Evolutionary conservation across 2,329 filamentous ascomycete species (phyloP).

Genomic region (Pezizomycotina sp.): DNA sequence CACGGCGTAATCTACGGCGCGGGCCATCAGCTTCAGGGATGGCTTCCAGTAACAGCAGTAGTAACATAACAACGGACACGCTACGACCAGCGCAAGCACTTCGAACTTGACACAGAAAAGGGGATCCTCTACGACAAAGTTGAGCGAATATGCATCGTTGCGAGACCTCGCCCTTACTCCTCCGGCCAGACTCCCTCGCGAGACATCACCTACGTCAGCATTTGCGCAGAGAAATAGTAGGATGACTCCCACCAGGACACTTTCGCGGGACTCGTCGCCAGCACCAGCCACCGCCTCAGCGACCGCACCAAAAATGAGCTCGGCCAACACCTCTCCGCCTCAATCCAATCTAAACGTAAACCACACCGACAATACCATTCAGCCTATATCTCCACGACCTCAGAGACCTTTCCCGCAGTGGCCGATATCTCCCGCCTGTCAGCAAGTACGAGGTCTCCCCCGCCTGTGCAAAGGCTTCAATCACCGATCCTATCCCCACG

Average conservation of each 20-base stretch:
- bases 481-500: conserved; percentile 21
- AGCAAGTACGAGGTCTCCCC: conserved; percentile 15
- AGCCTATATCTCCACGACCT: conserved; percentile 18
- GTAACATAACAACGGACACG: too few species aligned
- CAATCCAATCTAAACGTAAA: conserved; percentile 8
- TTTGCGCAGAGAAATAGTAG: conserved; percentile 16
- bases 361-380: conserved; percentile 7
- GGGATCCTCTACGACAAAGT: too few species aligned
- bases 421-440: conserved; percentile 23
- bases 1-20: too few species aligned
- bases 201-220: conserved; percentile 16
- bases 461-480: conserved; percentile 22
- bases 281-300: conserved; percentile 18
- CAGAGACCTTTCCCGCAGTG: conserved; percentile 22
- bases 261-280: conserved; percentile 12
- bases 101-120: too few species aligned
- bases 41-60: too few species aligned
- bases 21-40: too few species aligned
- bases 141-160: too few species aligned
- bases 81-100: too few species aligned
- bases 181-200: conserved; percentile 16
- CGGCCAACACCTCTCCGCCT: conserved; percentile 8
- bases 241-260: conserved; percentile 13
- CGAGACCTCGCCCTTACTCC: too few species aligned
- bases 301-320: conserved; percentile 15